phyloP scores from a whole-genome alignment of 495 filamentous ascomycete genomes.

The Cladorrhinum samala region DNA sequence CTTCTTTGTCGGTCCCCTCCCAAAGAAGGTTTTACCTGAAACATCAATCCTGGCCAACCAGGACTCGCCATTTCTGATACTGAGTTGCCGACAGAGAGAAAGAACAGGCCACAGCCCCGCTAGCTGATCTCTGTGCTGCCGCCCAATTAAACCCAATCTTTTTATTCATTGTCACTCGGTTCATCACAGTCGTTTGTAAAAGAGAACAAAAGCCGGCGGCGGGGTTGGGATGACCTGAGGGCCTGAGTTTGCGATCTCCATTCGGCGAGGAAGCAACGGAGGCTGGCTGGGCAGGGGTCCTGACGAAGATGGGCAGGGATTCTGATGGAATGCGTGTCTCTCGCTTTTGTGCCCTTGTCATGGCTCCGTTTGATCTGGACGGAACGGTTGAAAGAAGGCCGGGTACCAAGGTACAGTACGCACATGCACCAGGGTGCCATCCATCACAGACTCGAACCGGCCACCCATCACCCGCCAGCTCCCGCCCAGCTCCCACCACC shows the following conservation, averaged over 20 bases:
- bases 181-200: neutral
- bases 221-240: neutral
- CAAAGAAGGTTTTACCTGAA: constrained; percentile 25
- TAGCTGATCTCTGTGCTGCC: neutral
- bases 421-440: neutral
- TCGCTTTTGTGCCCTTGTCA: constrained; percentile 6
- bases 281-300: neutral
- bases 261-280: neutral
- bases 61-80: constrained; percentile 4
- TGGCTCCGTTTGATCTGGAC: constrained; percentile 5
- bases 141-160: neutral
- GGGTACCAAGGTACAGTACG: constrained; percentile 8
- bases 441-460: neutral
- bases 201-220: no score
- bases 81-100: neutral
- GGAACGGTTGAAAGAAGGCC: constrained; percentile 6
- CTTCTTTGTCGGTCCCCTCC: constrained; percentile 2
- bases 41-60: constrained; percentile 23
- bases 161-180: neutral
- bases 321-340: neutral
- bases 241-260: neutral
- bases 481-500: neutral
- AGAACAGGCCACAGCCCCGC: neutral
- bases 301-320: neutral
- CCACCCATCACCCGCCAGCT: neutral